These are phyloP conservation scores for Larix sibirica DNA, from an alignment of 83 land plant species.

Conservation along the genomic window DNA sequence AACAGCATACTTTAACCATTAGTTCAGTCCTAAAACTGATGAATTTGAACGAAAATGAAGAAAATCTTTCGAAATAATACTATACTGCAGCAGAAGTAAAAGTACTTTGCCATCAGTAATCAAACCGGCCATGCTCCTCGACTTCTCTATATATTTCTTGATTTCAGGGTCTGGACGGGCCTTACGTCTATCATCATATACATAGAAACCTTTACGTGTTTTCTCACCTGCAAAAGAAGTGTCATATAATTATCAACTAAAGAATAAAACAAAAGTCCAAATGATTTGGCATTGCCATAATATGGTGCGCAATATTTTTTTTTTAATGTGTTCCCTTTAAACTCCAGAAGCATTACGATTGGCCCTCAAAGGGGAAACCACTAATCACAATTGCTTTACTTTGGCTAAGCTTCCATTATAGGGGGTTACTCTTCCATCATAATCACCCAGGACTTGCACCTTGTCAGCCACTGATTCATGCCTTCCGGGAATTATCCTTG, in stretches of 20 bases:
- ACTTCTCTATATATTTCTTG: conserved; percentile 64
- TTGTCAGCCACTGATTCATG: too few species aligned
- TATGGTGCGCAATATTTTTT: too few species aligned
- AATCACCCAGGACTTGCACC: too few species aligned
- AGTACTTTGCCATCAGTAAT: conserved; percentile 67
- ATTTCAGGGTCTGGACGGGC: conserved; percentile 80
- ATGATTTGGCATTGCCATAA: background rate
- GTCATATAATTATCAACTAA: background rate
- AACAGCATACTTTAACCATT: background rate
- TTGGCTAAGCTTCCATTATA: too few species aligned
- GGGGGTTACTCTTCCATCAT: too few species aligned
- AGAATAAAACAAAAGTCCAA: background rate
- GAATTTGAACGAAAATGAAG: background rate
- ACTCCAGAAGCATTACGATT: background rate
- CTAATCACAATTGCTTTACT: background rate
- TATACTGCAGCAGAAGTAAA: background rate
- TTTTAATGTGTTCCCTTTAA: too few species aligned
- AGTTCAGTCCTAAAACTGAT: background rate
- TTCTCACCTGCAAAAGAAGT: conserved; percentile 56
- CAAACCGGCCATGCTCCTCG: conserved; percentile 55
- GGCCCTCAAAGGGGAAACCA: background rate
- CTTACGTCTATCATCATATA: conserved; percentile 71
- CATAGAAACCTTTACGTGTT: conserved; percentile 76
- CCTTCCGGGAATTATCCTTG: too few species aligned
- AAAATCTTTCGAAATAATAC: background rate